Conservation (phyloP, 1,284 basidiomycete species). For the Ustilago trichophora region DNA sequence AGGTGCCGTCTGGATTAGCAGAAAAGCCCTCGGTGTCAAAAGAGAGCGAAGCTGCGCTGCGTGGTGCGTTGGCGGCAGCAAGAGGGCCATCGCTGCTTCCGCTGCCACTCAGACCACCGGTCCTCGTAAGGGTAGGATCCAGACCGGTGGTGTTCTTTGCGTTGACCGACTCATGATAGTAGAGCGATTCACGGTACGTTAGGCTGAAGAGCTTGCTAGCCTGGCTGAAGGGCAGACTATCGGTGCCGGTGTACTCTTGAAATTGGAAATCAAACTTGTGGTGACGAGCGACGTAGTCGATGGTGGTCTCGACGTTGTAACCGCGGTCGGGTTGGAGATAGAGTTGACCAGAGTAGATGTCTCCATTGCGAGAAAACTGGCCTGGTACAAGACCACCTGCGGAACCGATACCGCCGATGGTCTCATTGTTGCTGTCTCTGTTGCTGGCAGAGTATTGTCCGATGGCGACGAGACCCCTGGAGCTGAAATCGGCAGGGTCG, state of each 20-base stretch:
- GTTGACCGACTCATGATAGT: conserved; percentile 70
- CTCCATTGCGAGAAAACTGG: conserved; percentile 22
- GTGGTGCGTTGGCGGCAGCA: conserved; percentile 68
- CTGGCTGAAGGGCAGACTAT: conserved; percentile 71
- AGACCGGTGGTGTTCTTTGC: conserved; percentile 72
- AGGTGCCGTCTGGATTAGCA: conserved; percentile 71
- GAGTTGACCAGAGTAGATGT: conserved; percentile 69
- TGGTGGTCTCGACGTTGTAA: conserved; percentile 69
- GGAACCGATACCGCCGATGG: conserved; percentile 65
- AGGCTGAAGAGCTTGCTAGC: conserved; percentile 72
- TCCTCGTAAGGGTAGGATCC: conserved; percentile 71
- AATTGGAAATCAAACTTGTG: conserved; percentile 73
- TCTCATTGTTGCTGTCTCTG: conserved; percentile 63
- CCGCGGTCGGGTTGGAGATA: conserved; percentile 72
- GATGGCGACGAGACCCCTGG: conserved; percentile 67
- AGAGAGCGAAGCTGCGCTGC: conserved; percentile 64
- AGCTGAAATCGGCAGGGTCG: conserved; percentile 51
- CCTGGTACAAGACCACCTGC: conserved; percentile 40
- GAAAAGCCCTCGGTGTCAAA: conserved; percentile 75
- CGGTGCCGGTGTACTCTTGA: conserved; percentile 69
- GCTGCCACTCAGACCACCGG: conserved; percentile 55
- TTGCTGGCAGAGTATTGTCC: conserved; percentile 61
- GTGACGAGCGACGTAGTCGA: conserved; percentile 74
- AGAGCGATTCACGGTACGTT: conserved; percentile 71
- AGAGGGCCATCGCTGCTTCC: conserved; percentile 51